Evolutionary conservation across 2,329 filamentous ascomycete species (phyloP).

Genomic region (Ophiostoma novo-ulmi): DNA sequence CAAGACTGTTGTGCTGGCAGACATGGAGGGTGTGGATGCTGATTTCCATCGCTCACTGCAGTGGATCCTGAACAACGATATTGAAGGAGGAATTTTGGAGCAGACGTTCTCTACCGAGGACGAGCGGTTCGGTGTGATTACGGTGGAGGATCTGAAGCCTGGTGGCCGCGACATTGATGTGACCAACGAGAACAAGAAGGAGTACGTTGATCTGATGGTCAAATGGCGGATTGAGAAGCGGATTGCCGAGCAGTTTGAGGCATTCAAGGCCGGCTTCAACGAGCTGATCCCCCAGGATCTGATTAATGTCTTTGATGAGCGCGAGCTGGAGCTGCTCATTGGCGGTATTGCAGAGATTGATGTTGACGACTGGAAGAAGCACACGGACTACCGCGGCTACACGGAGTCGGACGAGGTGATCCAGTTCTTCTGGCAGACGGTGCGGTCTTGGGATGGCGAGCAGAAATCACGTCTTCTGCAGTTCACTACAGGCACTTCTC

Average conservation of each 20-base stretch:
- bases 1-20: slow-evolving; percentile 83
- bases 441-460: slow-evolving; percentile 94
- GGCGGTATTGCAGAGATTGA: slow-evolving; percentile 99
- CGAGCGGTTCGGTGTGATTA: slow-evolving; percentile 91
- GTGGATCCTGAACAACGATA: slow-evolving; percentile 98
- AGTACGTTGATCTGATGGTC: slow-evolving; percentile 97
- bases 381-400: slow-evolving; percentile 98
- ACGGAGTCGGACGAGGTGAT: slow-evolving; percentile 97
- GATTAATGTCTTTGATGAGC: slow-evolving; percentile 97
- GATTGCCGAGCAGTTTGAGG: slow-evolving; percentile 96
- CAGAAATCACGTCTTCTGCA: slow-evolving; percentile 95
- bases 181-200: slow-evolving; percentile 97
- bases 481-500: slow-evolving; percentile 94
- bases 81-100: slow-evolving; percentile 84
- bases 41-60: slow-evolving; percentile 95
- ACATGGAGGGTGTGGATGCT: slow-evolving; percentile 98
- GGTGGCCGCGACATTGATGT: slow-evolving; percentile 88
- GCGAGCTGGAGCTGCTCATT: slow-evolving; percentile 91
- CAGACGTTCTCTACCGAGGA: slow-evolving; percentile 96
- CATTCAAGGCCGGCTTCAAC: slow-evolving; percentile 95
- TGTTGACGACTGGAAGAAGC: slow-evolving; percentile 99
- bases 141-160: slow-evolving; percentile 89
- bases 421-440: slow-evolving; percentile 97
- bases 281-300: slow-evolving; percentile 94
- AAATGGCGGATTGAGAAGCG: slow-evolving; percentile 99